A percentile compares a stretch with the other conserved stretches of the same genome.
Conservation (phyloP, 768 basidiomycete species). For the Krasilnikovozyma curviuscula region DNA sequence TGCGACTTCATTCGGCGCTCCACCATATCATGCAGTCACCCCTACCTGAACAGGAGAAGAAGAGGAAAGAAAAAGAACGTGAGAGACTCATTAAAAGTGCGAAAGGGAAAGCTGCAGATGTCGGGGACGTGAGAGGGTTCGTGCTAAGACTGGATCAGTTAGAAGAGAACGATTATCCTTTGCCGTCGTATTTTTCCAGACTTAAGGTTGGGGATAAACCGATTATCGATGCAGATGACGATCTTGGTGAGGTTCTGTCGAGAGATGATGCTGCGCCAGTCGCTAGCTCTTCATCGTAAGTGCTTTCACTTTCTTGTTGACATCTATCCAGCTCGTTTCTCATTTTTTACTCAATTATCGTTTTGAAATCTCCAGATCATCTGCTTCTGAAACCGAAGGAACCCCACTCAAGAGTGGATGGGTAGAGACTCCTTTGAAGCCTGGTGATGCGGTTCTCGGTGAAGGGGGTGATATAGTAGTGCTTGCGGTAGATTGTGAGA, state of each 20-base stretch:
- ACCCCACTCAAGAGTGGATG: slow-evolving; percentile 35
- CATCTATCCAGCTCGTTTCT: slow-evolving; percentile 5
- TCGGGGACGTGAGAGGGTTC: slow-evolving; percentile 50
- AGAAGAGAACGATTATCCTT: slow-evolving; percentile 82
- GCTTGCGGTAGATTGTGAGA: slow-evolving; percentile 87
- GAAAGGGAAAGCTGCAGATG: slow-evolving; percentile 24
- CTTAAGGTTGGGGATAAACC: not conserved
- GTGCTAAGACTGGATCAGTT: slow-evolving; percentile 63
- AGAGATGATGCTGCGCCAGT: too few species aligned
- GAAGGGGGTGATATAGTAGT: slow-evolving; percentile 26
- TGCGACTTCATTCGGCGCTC: slow-evolving; percentile 66
- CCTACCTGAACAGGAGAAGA: slow-evolving; percentile 60
- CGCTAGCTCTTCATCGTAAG: not conserved
- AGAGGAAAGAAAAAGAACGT: slow-evolving; percentile 33
- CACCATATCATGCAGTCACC: slow-evolving; percentile 65
- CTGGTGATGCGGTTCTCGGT: slow-evolving; percentile 11
- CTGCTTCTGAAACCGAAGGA: not conserved
- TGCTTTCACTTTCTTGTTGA: slow-evolving; percentile 5
- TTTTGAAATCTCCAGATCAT: too few species aligned
- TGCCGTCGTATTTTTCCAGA: slow-evolving; percentile 58
- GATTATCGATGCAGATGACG: slow-evolving; percentile 4
- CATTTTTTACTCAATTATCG: not conserved
- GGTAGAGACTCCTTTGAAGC: slow-evolving; percentile 55
- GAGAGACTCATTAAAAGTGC: slow-evolving; percentile 30
- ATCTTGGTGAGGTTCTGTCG: slow-evolving; percentile 15